These are phyloP conservation scores for Colletotrichum costaricense DNA, from an alignment of 2,329 filamentous ascomycete genomes.

Conservation along the genomic window DNA sequence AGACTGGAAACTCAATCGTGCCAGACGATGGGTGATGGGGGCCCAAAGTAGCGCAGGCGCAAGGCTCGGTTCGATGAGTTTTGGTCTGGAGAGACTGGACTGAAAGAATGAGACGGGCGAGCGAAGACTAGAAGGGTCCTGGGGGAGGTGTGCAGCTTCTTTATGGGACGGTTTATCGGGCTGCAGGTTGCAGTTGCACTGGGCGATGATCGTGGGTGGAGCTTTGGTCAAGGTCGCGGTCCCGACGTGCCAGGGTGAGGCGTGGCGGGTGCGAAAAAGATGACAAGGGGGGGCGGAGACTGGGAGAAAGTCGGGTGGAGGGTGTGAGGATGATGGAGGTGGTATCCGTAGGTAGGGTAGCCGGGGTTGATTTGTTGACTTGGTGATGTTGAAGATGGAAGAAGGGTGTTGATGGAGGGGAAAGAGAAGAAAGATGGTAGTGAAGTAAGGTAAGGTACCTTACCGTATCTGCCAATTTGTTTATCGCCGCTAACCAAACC, in stretches of 20 bases:
- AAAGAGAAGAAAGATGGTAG: neutral
- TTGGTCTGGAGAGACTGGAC: neutral
- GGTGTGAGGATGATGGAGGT: neutral
- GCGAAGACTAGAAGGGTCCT: neutral
- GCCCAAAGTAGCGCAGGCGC: neutral
- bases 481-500: neutral
- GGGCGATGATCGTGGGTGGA: slow-evolving; percentile 33
- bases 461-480: neutral
- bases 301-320: neutral
- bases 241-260: slow-evolving; percentile 10
- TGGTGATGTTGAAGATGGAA: neutral
- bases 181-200: slow-evolving; percentile 34
- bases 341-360: too few relatives aligned
- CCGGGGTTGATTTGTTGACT: neutral
- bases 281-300: neutral
- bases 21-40: slow-evolving; percentile 2
- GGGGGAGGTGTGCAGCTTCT: slow-evolving; percentile 14
- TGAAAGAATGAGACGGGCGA: neutral
- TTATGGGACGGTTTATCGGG: slow-evolving; percentile 32
- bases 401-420: neutral
- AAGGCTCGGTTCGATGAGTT: neutral
- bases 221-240: slow-evolving; percentile 2
- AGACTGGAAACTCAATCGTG: slow-evolving; percentile 26
- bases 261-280: slow-evolving; percentile 15
- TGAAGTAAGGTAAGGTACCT: neutral